Conservation (phyloP, 306 rosid species). For the Castanopsis chinensis region DNA sequence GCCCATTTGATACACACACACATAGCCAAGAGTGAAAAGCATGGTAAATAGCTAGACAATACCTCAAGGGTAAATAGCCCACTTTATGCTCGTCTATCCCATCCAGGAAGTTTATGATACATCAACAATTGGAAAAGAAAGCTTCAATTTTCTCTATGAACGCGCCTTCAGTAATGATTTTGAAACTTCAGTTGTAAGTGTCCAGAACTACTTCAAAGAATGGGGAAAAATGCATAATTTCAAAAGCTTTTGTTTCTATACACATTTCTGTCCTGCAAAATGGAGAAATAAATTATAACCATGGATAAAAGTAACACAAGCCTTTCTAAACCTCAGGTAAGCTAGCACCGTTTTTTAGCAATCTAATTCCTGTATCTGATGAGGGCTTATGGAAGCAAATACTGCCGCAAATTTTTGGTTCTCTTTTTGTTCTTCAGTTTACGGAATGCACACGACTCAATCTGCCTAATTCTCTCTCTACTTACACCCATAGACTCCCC, state of each 20-base stretch:
- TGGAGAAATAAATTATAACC: slow-evolving; percentile 11
- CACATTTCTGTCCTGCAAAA: slow-evolving; percentile 19
- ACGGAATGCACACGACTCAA: slow-evolving; percentile 82
- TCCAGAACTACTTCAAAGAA: slow-evolving; percentile 12
- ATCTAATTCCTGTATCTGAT: slow-evolving; percentile 24
- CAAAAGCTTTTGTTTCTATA: slow-evolving; percentile 38
- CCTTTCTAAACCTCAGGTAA: slow-evolving; percentile 17
- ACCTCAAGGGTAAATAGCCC: no score
- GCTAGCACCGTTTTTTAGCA: slow-evolving; percentile 20
- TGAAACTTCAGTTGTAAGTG: neutral
- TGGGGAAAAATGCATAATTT: slow-evolving; percentile 15
- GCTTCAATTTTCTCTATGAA: neutral
- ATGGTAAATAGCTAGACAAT: no score
- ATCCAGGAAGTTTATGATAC: no score
- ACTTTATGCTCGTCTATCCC: no score
- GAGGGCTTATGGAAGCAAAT: slow-evolving; percentile 52
- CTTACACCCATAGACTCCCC: slow-evolving; percentile 93
- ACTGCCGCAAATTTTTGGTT: slow-evolving; percentile 83
- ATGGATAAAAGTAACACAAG: slow-evolving; percentile 15
- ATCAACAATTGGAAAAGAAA: no score
- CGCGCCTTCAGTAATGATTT: neutral
- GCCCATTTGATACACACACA: no score
- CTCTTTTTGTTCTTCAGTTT: slow-evolving; percentile 91
- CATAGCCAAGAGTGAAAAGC: no score
- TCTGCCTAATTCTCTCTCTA: slow-evolving; percentile 94